These are phyloP conservation scores for Alisma plantagoaquatica DNA, from an alignment of 106 monocot genomes.

Conservation along the genomic window DNA sequence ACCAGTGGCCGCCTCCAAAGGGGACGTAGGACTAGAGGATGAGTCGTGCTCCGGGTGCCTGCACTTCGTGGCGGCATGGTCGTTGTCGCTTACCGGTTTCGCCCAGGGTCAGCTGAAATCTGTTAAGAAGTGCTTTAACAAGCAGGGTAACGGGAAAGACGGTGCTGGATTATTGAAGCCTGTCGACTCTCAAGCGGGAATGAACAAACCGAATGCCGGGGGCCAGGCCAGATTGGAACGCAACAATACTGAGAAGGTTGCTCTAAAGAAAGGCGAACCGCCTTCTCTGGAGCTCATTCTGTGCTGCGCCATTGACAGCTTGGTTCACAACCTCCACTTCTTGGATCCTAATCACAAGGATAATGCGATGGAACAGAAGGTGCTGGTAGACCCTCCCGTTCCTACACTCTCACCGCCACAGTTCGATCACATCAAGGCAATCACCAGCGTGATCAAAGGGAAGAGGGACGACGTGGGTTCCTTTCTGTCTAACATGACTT, in stretches of 20 bases:
- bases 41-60: conserved; percentile 15
- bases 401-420: neutral
- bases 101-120: conserved; percentile 14
- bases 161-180: too few relatives aligned
- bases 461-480: conserved; percentile 10
- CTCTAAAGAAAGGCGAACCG: neutral
- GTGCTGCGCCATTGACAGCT: conserved; percentile 12
- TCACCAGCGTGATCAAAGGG: conserved; percentile 9
- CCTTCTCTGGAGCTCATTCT: conserved; percentile 7
- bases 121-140: conserved; percentile 15
- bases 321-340: conserved; percentile 17
- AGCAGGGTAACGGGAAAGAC: conserved; percentile 4
- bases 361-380: conserved; percentile 5
- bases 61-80: conserved; percentile 17
- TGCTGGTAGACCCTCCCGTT: neutral
- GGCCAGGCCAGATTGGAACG: conserved; percentile 1
- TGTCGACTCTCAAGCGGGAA: conserved; percentile 4
- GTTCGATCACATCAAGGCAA: conserved; percentile 20
- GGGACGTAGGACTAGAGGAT: neutral
- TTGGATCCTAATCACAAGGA: conserved; percentile 2
- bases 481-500: conserved; percentile 23
- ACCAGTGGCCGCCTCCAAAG: neutral
- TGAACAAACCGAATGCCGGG: conserved; percentile 1
- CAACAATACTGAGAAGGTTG: neutral
- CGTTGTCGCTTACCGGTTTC: conserved; percentile 4